Percentiles rank a stretch among this genome's conserved stretches.
These are phyloP conservation scores for Hibiscus trionum DNA, from an alignment of 345 rosid species.

Conservation along the genomic window DNA sequence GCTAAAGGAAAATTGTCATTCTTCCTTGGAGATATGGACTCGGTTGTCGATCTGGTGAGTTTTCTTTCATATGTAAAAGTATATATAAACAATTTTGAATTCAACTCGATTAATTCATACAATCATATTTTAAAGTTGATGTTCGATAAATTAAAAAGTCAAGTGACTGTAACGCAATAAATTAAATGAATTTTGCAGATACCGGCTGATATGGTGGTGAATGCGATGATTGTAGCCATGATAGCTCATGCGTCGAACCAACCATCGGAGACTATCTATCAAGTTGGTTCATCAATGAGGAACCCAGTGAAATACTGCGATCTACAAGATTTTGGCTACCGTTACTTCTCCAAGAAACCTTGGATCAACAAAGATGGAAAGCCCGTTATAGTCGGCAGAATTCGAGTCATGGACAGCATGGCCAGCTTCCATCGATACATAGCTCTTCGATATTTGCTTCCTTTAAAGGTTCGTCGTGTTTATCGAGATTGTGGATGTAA, in stretches of 20 bases:
- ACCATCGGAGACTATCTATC: slow-evolving; percentile 39
- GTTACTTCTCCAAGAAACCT: slow-evolving; percentile 56
- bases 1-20: slow-evolving; percentile 75
- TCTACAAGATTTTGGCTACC: slow-evolving; percentile 36
- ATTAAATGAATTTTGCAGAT: slow-evolving; percentile 26
- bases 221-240: slow-evolving; percentile 49
- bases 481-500: not conserved
- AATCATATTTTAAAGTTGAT: too few relatives aligned
- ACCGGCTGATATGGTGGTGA: slow-evolving; percentile 90
- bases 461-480: slow-evolving; percentile 33
- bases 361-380: slow-evolving; percentile 80
- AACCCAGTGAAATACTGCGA: slow-evolving; percentile 35
- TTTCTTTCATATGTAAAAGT: too few relatives aligned
- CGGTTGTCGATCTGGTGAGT: slow-evolving; percentile 59
- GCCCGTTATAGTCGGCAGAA: slow-evolving; percentile 39
- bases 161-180: not conserved
- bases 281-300: slow-evolving; percentile 61
- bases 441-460: slow-evolving; percentile 46
- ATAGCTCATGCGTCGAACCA: slow-evolving; percentile 33
- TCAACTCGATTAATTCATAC: too few relatives aligned
- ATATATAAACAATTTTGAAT: not conserved
- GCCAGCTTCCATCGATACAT: slow-evolving; percentile 65
- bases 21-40: slow-evolving; percentile 56
- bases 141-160: too few relatives aligned
- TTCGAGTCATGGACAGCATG: slow-evolving; percentile 47